Conservation (phyloP, 2,329 filamentous ascomycete species). For the Onygenales sp. region DNA sequence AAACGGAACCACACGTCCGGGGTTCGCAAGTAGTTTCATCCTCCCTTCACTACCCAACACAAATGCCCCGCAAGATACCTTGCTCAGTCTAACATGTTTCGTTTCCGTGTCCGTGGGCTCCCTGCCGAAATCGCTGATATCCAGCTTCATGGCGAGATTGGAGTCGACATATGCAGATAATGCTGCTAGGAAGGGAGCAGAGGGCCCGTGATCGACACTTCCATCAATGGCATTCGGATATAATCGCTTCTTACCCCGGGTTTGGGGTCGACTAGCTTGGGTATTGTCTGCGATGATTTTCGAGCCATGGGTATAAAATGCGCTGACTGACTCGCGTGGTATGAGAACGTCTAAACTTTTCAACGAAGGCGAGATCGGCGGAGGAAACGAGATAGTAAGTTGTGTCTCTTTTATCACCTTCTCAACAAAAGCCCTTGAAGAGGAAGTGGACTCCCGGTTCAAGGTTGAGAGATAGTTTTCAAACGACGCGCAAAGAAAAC, state of each 20-base stretch:
- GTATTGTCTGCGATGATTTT: constrained; percentile 7
- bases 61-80: constrained; percentile 30
- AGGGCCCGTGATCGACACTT: neutral
- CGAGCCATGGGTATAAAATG: constrained; percentile 15
- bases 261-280: constrained; percentile 5
- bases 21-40: constrained; percentile 26
- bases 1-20: constrained; percentile 8
- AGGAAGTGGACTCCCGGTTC: neutral
- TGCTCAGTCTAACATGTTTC: constrained; percentile 25
- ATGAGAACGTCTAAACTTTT: constrained; percentile 26
- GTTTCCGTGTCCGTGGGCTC: constrained; percentile 9
- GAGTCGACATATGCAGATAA: constrained; percentile 27
- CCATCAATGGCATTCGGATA: neutral
- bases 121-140: constrained; percentile 13
- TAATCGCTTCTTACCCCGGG: constrained; percentile 7
- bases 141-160: constrained; percentile 31
- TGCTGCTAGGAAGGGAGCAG: constrained; percentile 16
- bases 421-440: constrained; percentile 15
- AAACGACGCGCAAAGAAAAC: constrained; percentile 36
- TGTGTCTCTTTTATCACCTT: constrained; percentile 30
- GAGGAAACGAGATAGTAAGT: constrained; percentile 28
- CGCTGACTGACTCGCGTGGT: constrained; percentile 18
- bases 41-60: constrained; percentile 29
- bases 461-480: constrained; percentile 27
- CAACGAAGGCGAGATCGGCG: constrained; percentile 24